Conservation (phyloP, 331 rosid genomes). For the Malus hybrid region DNA sequence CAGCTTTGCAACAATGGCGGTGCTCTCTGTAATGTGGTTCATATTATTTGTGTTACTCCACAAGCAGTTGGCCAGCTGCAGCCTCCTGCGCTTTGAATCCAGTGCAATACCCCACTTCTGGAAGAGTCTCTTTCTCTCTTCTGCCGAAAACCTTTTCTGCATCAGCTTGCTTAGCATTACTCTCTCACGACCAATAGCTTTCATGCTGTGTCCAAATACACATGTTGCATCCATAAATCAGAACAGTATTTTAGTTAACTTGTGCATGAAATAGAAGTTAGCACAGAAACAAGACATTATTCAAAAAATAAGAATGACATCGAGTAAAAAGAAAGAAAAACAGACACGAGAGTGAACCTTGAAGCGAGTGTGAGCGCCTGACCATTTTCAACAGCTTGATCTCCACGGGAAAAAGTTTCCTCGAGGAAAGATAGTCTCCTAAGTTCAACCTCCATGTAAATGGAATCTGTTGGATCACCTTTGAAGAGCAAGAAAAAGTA, state of each 20-base stretch:
- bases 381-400: slow-evolving; percentile 42
- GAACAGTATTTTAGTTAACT: not conserved
- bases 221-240: not conserved
- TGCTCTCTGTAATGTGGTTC: slow-evolving; percentile 65
- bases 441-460: slow-evolving; percentile 90
- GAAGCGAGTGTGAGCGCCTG: slow-evolving; percentile 58
- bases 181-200: slow-evolving; percentile 69
- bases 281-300: not conserved
- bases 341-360: slow-evolving; percentile 44
- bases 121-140: slow-evolving; percentile 61
- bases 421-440: slow-evolving; percentile 76
- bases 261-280: not conserved
- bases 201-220: slow-evolving; percentile 41
- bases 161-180: slow-evolving; percentile 65
- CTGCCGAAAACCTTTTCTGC: slow-evolving; percentile 64
- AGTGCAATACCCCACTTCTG: slow-evolving; percentile 66
- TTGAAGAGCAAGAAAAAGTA: slow-evolving; percentile 91
- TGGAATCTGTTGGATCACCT: slow-evolving; percentile 89
- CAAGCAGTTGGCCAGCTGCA: slow-evolving; percentile 60
- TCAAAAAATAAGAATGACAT: not conserved
- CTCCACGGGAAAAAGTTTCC: slow-evolving; percentile 60
- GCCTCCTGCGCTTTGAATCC: slow-evolving; percentile 82
- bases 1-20: slow-evolving; percentile 71
- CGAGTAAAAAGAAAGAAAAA: not conserved
- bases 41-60: slow-evolving; percentile 59